A percentile compares a stretch with the other conserved stretches of the same genome.
These are phyloP conservation scores for Suhomyces yuchorum DNA, from an alignment of 1,139 yeast genomes.

Conservation along the genomic window DNA sequence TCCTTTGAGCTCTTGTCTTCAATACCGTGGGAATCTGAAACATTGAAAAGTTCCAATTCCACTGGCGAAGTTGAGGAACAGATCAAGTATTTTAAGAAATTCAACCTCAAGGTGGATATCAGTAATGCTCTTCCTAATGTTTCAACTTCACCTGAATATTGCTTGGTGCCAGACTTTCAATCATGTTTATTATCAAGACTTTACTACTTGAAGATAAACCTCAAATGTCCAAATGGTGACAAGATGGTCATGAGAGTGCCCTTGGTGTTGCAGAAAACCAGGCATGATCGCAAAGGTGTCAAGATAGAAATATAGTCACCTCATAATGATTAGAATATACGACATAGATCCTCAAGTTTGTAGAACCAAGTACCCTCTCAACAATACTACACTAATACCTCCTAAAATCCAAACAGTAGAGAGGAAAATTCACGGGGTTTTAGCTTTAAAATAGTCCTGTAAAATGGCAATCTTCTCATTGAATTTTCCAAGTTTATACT, in stretches of 20 bases:
- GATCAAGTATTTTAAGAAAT: slow-evolving; percentile 23
- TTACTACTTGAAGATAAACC: slow-evolving; percentile 35
- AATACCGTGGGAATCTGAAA: slow-evolving; percentile 28
- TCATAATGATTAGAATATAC: neutral
- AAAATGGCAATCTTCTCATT: too few species aligned
- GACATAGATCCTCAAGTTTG: neutral
- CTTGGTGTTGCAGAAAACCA: slow-evolving; percentile 24
- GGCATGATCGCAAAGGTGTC: neutral
- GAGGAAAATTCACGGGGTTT: too few species aligned
- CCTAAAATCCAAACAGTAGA: too few species aligned
- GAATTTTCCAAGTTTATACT: too few species aligned
- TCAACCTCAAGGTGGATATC: slow-evolving; percentile 27
- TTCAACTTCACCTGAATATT: slow-evolving; percentile 23
- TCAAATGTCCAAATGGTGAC: slow-evolving; percentile 34
- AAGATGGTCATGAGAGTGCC: slow-evolving; percentile 36
- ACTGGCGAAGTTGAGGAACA: slow-evolving; percentile 20
- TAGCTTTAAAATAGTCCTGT: too few species aligned
- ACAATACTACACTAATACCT: too few species aligned
- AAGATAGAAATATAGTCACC: slow-evolving; percentile 2
- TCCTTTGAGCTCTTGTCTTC: slow-evolving; percentile 14
- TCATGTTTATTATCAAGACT: slow-evolving; percentile 37
- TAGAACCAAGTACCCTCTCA: too few species aligned
- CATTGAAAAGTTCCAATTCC: slow-evolving; percentile 15
- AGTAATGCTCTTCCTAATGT: slow-evolving; percentile 17
- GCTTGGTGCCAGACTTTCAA: slow-evolving; percentile 45